Conservation (phyloP, 108 stramenopile species). For the Cyclotella cryptica region DNA sequence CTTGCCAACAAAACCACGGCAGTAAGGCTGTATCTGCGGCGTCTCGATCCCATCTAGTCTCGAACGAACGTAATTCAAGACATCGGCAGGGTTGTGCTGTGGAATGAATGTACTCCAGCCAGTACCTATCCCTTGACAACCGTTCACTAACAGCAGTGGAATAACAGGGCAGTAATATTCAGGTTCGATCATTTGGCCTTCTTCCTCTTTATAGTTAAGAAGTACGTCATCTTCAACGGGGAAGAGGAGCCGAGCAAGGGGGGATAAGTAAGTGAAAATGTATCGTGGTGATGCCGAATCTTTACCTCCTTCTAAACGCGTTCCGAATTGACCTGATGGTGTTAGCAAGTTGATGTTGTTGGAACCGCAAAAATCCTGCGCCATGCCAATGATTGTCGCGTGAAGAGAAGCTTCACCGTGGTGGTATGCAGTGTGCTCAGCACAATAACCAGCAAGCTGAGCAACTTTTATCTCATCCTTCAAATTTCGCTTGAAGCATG, state of each 20-base stretch:
- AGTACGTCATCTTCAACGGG: conserved; percentile 85
- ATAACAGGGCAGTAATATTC: conserved; percentile 86
- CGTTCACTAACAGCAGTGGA: conserved; percentile 90
- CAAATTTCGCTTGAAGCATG: conserved; percentile 89
- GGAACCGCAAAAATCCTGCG: conserved; percentile 94
- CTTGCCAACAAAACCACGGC: conserved; percentile 74
- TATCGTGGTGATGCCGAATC: conserved; percentile 95
- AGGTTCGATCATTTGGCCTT: conserved; percentile 90
- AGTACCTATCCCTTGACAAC: conserved; percentile 94
- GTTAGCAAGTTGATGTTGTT: conserved; percentile 91
- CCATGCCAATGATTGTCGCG: conserved; percentile 94
- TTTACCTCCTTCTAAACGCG: conserved; percentile 85
- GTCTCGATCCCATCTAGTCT: conserved; percentile 65
- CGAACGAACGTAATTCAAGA: conserved; percentile 76
- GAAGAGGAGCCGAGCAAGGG: conserved; percentile 78
- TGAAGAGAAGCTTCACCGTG: conserved; percentile 95
- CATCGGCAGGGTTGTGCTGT: conserved; percentile 81
- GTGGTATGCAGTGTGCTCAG: conserved; percentile 95
- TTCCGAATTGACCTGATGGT: conserved; percentile 95
- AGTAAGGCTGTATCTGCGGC: conserved; percentile 65
- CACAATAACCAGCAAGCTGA: conserved; percentile 90
- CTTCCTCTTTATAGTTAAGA: conserved; percentile 82
- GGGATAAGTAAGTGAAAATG: conserved; percentile 89
- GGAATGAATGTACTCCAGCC: conserved; percentile 95
- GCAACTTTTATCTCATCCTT: conserved; percentile 93